phyloP scores from a whole-genome alignment of 1,284 basidiomycete species.

The Ustilago trichophora region DNA sequence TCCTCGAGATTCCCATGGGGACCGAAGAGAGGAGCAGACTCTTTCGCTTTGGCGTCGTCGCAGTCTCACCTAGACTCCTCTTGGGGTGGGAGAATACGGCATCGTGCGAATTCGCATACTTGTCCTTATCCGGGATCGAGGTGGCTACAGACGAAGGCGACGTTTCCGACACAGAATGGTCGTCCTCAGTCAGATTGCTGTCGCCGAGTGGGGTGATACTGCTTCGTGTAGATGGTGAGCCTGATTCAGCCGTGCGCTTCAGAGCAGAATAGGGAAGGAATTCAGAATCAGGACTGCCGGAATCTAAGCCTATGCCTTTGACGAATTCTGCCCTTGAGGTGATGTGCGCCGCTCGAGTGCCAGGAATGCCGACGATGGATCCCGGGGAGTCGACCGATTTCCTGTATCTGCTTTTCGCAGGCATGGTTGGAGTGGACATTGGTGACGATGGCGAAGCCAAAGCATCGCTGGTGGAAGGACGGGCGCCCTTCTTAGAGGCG shows the following conservation, averaged over 20 bases:
- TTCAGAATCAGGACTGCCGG: not conserved
- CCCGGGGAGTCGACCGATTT: not conserved
- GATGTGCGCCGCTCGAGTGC: too few relatives aligned
- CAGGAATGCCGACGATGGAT: too few relatives aligned
- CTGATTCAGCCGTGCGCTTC: too few relatives aligned
- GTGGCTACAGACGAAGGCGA: constrained; percentile 10
- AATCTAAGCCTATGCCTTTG: constrained; percentile 5
- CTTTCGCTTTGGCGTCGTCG: not conserved
- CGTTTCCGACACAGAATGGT: not conserved
- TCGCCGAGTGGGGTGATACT: too few relatives aligned
- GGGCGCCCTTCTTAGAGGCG: not conserved
- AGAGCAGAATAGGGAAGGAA: too few relatives aligned
- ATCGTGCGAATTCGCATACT: constrained; percentile 1
- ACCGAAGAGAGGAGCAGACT: not conserved
- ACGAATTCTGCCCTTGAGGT: not conserved
- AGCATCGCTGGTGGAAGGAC: not conserved
- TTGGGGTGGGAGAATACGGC: not conserved
- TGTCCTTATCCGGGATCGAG: not conserved
- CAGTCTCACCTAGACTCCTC: not conserved
- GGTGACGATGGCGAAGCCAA: not conserved
- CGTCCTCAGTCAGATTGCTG: not conserved
- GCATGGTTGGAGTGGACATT: constrained; percentile 1
- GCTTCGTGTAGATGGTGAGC: too few relatives aligned
- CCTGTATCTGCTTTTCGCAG: not conserved
- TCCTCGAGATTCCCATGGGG: constrained; percentile 16